These are phyloP conservation scores for Penicillium lividum DNA, from an alignment of 495 filamentous ascomycete species.

Conservation along the genomic window DNA sequence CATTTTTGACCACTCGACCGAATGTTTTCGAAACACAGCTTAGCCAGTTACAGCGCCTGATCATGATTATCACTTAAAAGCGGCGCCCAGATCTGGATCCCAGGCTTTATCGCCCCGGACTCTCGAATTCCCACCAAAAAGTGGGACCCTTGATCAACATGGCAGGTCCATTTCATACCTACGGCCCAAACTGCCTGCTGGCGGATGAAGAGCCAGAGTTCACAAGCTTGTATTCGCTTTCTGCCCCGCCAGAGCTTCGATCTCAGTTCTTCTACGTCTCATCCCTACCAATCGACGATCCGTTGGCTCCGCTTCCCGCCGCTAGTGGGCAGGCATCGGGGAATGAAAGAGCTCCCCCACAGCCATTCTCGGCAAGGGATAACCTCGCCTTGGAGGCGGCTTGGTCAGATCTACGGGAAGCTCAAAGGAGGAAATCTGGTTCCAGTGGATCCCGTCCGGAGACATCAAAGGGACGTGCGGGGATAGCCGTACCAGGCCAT, in stretches of 20 bases:
- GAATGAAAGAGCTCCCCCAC: constrained; percentile 57
- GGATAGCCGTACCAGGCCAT: constrained; percentile 47
- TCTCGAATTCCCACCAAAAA: constrained; percentile 10
- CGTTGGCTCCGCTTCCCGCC: constrained; percentile 66
- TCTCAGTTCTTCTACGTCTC: constrained; percentile 85
- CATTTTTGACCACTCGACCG: constrained; percentile 1
- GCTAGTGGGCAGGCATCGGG: constrained; percentile 49
- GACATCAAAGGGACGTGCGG: constrained; percentile 35
- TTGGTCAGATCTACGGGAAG: constrained; percentile 60
- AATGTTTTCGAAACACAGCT: constrained; percentile 11
- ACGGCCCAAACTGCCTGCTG: constrained; percentile 54
- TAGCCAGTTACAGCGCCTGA: constrained; percentile 7
- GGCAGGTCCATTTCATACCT: constrained; percentile 55
- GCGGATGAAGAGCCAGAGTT: constrained; percentile 39
- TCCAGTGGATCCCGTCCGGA: constrained; percentile 31
- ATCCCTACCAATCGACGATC: constrained; percentile 77
- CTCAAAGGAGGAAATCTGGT: constrained; percentile 32
- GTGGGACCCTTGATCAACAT: constrained; percentile 30
- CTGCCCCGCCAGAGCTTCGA: constrained; percentile 49
- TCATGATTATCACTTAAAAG: constrained; percentile 27
- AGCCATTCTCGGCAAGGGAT: constrained; percentile 77
- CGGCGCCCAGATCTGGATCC: constrained; percentile 19
- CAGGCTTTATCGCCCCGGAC: constrained; percentile 6
- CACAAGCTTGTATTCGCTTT: constrained; percentile 33
- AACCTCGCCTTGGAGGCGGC: constrained; percentile 72